Conservation (phyloP, 371 early-diverging fungal genomes). For the Globomyces sp. region DNA sequence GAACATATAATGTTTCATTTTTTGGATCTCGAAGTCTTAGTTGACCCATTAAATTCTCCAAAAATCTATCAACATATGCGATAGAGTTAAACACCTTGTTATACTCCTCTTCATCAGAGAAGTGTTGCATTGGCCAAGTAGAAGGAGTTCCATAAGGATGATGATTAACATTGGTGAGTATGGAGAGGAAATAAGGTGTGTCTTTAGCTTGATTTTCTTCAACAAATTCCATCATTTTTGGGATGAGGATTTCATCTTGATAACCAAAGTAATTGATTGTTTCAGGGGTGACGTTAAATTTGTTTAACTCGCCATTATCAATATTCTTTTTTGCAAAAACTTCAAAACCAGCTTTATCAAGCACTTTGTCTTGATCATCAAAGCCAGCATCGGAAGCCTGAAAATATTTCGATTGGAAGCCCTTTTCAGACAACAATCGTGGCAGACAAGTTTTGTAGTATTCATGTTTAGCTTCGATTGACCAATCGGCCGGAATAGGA, state of each 20-base stretch:
- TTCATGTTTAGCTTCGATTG: background rate
- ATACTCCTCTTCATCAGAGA: background rate
- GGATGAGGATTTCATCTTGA: background rate
- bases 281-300: background rate
- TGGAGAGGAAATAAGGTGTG: background rate
- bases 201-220: background rate
- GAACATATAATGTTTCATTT: background rate
- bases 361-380: background rate
- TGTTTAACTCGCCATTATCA: background rate
- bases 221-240: background rate
- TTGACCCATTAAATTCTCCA: background rate
- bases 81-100: background rate
- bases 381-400: background rate
- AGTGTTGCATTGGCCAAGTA: background rate
- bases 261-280: background rate
- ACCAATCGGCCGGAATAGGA: background rate
- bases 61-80: background rate
- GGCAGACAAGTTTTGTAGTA: constrained; percentile 2
- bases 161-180: background rate
- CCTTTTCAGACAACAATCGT: background rate
- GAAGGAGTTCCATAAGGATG: background rate
- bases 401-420: background rate
- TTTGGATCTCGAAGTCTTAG: background rate
- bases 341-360: background rate
- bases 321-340: background rate